Conservation (phyloP, 768 basidiomycete genomes). For the Lactarius evosmus region DNA sequence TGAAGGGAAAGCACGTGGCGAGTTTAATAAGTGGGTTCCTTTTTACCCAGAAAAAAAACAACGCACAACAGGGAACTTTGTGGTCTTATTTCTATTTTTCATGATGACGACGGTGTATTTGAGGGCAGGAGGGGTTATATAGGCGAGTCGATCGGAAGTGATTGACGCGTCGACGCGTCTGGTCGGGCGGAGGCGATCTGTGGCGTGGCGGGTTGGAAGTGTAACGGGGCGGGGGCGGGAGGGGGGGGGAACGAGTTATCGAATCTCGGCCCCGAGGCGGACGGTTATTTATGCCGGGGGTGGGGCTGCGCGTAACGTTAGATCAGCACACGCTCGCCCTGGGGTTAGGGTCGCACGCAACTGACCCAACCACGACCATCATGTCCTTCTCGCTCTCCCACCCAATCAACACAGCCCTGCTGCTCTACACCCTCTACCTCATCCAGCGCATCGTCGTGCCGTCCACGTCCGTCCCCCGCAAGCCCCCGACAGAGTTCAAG, state of each 20-base stretch:
- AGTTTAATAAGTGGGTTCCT: not conserved
- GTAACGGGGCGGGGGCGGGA: not conserved
- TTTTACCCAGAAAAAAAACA: not conserved
- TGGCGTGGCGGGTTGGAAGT: not conserved
- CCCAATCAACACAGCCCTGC: constrained; percentile 74
- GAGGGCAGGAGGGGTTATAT: not conserved
- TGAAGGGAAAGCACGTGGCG: not conserved
- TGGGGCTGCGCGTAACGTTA: not conserved
- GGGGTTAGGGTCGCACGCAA: constrained; percentile 8
- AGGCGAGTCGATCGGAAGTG: not conserved
- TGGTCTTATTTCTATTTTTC: constrained; percentile 91
- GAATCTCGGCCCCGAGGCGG: not conserved
- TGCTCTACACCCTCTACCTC: constrained; percentile 75
- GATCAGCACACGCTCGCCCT: not conserved
- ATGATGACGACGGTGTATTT: constrained; percentile 37
- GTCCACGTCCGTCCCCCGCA: constrained; percentile 46
- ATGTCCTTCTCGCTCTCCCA: constrained; percentile 53
- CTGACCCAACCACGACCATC: not conserved
- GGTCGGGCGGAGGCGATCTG: not conserved
- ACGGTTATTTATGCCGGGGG: not conserved
- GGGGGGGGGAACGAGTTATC: not conserved
- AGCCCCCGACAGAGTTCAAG: constrained; percentile 68
- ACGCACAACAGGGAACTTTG: constrained; percentile 87
- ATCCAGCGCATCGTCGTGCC: constrained; percentile 75
- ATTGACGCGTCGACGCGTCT: not conserved